Conservation (phyloP, 2,329 filamentous ascomycete species). For the Bipolaris zeicola region DNA sequence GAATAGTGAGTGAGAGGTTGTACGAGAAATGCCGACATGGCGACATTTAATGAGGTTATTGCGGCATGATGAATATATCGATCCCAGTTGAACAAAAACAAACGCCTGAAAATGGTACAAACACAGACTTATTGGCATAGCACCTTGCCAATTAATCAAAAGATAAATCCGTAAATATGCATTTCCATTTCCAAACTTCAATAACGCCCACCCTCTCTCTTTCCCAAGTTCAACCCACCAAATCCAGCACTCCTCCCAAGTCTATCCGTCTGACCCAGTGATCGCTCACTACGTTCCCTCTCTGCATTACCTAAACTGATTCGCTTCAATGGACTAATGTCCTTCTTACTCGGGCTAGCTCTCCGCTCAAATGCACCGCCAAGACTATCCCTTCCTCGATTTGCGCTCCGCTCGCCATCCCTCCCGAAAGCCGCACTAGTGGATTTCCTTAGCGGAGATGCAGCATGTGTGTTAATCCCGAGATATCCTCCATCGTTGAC, state of each 20-base stretch:
- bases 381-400: constrained; percentile 24
- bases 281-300: constrained; percentile 15
- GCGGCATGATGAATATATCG: too few relatives aligned
- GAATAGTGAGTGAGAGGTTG: too few relatives aligned
- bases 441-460: constrained; percentile 82
- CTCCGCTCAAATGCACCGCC: constrained; percentile 34
- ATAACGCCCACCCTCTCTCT: constrained; percentile 39
- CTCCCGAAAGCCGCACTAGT: constrained; percentile 62
- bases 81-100: too few relatives aligned
- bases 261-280: constrained; percentile 23
- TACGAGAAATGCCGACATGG: too few relatives aligned
- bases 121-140: background rate
- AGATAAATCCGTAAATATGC: background rate
- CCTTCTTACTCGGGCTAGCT: constrained; percentile 44
- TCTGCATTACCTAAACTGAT: constrained; percentile 45
- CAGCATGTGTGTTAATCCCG: constrained; percentile 78
- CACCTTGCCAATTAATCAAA: background rate
- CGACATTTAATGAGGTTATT: too few relatives aligned
- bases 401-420: constrained; percentile 29
- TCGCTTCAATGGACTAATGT: constrained; percentile 53
- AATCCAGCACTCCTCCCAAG: constrained; percentile 30
- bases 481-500: constrained; percentile 72
- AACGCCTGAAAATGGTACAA: background rate
- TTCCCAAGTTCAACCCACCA: constrained; percentile 29
- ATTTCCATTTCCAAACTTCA: background rate